phyloP scores from a whole-genome alignment of 2,329 filamentous ascomycete species.

The Colletotrichum lindemuthianum region DNA sequence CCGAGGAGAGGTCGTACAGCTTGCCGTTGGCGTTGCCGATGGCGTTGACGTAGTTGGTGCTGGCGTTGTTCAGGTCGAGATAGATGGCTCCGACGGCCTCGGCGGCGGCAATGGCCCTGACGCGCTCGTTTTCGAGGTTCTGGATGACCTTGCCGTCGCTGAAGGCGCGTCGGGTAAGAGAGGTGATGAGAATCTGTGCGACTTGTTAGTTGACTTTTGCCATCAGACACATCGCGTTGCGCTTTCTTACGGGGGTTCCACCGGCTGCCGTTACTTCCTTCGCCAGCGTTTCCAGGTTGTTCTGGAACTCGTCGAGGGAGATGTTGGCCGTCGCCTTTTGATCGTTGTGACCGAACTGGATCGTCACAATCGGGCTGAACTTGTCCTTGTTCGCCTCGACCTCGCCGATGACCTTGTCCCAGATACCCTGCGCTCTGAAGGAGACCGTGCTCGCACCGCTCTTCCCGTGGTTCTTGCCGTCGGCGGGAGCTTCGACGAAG shows the following conservation, averaged over 20 bases:
- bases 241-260: slow-evolving; percentile 50
- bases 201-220: slow-evolving; percentile 44
- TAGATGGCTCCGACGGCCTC: slow-evolving; percentile 46
- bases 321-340: slow-evolving; percentile 61
- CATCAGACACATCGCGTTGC: slow-evolving; percentile 4
- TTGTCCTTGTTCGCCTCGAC: slow-evolving; percentile 49
- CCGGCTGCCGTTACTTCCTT: slow-evolving; percentile 54
- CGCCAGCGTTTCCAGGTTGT: slow-evolving; percentile 60
- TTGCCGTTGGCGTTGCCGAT: slow-evolving; percentile 59
- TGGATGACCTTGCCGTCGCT: slow-evolving; percentile 56
- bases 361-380: slow-evolving; percentile 41
- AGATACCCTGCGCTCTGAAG: slow-evolving; percentile 62
- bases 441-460: slow-evolving; percentile 67
- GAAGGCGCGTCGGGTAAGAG: slow-evolving; percentile 62
- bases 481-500: slow-evolving; percentile 57
- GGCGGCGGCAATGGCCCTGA: slow-evolving; percentile 60
- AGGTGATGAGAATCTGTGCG: slow-evolving; percentile 54
- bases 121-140: slow-evolving; percentile 57
- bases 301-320: slow-evolving; percentile 57
- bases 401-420: slow-evolving; percentile 58
- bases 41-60: slow-evolving; percentile 60
- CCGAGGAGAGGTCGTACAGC: slow-evolving; percentile 55
- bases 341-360: slow-evolving; percentile 71
- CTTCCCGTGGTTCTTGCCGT: slow-evolving; percentile 65
- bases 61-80: slow-evolving; percentile 63